phyloP scores from a whole-genome alignment of 305 asterid genomes.

The Andrographis paniculata region DNA sequence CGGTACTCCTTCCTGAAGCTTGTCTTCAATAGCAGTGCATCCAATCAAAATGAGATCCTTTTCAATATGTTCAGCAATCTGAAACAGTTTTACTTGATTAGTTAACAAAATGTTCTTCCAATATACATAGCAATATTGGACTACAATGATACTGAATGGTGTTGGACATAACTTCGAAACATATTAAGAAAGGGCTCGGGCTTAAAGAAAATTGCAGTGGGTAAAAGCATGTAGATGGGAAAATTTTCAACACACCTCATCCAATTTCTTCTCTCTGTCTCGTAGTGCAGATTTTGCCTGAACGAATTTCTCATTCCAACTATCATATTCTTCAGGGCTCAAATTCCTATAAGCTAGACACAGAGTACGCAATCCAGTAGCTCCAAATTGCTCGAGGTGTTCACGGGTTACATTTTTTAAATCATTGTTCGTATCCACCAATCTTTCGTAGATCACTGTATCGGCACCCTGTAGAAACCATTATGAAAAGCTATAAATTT shows the following conservation, averaged over 20 bases:
- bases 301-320: constrained; percentile 93
- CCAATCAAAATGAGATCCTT: constrained; percentile 45
- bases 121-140: constrained; percentile 7
- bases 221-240: no score
- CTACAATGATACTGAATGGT: constrained; percentile 3
- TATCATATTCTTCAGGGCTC: constrained; percentile 67
- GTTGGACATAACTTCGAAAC: no score
- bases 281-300: constrained; percentile 96
- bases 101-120: constrained; percentile 6
- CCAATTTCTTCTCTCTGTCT: constrained; percentile 97
- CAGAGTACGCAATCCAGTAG: constrained; percentile 96
- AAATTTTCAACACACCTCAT: constrained; percentile 62
- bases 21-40: constrained; percentile 73
- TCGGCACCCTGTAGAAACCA: constrained; percentile 86
- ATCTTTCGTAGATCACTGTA: constrained; percentile 87
- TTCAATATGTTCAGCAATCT: constrained; percentile 69
- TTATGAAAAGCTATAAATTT: constrained; percentile 18
- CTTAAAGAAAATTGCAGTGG: no score
- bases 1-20: constrained; percentile 68
- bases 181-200: no score
- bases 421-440: constrained; percentile 56
- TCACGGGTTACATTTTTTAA: constrained; percentile 77
- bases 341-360: constrained; percentile 87
- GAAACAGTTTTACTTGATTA: constrained; percentile 21
- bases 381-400: constrained; percentile 94